phyloP scores from a whole-genome alignment of 257 asterid genomes.

The Pogostemon cablin region DNA sequence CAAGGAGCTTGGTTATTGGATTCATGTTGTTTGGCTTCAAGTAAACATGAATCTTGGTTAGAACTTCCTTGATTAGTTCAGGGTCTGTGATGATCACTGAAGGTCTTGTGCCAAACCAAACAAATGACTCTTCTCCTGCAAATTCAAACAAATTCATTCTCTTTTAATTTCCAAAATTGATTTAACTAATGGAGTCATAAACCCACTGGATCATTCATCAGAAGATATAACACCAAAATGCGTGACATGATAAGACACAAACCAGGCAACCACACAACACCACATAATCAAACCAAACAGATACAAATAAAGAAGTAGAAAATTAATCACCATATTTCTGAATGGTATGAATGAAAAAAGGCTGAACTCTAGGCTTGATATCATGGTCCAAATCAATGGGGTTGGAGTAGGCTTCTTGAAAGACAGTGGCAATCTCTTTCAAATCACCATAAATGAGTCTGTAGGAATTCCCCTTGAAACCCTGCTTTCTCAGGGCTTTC shows the following conservation, averaged over 20 bases:
- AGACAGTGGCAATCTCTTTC: conserved; percentile 28
- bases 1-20: conserved; percentile 27
- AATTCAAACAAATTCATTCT: background rate
- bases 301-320: background rate
- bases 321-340: conserved; percentile 40
- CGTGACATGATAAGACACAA: no score
- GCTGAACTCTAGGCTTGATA: conserved; percentile 37
- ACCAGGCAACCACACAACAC: background rate
- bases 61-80: conserved; percentile 52
- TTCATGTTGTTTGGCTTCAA: conserved; percentile 35
- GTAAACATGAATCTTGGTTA: conserved; percentile 35
- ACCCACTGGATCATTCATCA: background rate
- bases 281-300: background rate
- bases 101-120: conserved; percentile 66
- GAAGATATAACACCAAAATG: no score
- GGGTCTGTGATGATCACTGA: conserved; percentile 41
- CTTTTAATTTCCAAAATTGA: background rate
- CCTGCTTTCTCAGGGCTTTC: conserved; percentile 42
- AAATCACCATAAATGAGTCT: conserved; percentile 45
- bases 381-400: conserved; percentile 46
- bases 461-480: conserved; percentile 51
- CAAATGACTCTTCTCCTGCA: conserved; percentile 52
- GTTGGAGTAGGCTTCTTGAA: conserved; percentile 31
- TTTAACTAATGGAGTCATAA: background rate
- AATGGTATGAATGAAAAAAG: conserved; percentile 27